phyloP scores from a whole-genome alignment of 345 rosid species.

The Brassica nigra region DNA sequence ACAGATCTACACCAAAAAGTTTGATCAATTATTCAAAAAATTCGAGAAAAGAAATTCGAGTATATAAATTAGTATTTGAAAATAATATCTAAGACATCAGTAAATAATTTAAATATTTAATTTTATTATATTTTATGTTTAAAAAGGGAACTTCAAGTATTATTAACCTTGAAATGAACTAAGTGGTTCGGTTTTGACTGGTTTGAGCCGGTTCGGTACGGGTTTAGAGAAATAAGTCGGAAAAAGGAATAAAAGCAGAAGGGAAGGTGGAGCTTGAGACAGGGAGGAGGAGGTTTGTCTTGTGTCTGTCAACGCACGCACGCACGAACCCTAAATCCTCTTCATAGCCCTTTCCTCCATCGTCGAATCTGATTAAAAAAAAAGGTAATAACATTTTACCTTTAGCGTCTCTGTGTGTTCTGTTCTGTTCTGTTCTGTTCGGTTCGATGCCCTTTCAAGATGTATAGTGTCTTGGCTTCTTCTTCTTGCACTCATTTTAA shows the following conservation, averaged over 20 bases:
- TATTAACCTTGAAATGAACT: background rate
- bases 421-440: background rate
- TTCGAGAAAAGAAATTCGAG: background rate
- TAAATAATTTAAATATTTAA: too few species aligned
- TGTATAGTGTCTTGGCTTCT: background rate
- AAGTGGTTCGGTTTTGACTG: background rate
- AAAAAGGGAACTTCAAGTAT: background rate
- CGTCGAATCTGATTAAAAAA: background rate
- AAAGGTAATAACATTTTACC: background rate
- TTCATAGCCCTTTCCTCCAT: background rate
- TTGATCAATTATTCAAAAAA: background rate
- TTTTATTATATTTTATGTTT: too few species aligned
- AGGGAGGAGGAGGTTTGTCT: conserved; percentile 1
- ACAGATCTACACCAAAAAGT: too few species aligned
- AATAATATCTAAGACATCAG: background rate
- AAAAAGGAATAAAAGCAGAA: background rate
- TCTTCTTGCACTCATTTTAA: background rate
- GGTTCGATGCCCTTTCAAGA: background rate
- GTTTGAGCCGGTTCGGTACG: conserved; percentile 1
- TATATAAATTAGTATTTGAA: too few species aligned
- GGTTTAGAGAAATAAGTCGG: background rate
- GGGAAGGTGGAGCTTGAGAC: conserved; percentile 2
- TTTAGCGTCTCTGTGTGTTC: background rate
- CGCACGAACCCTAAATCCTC: conserved; percentile 26
- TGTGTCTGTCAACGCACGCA: background rate